A percentile compares a stretch with the other conserved stretches of the same genome.
These are phyloP conservation scores for Penicillium argentinense DNA, from an alignment of 495 filamentous ascomycete species.

Conservation along the genomic window DNA sequence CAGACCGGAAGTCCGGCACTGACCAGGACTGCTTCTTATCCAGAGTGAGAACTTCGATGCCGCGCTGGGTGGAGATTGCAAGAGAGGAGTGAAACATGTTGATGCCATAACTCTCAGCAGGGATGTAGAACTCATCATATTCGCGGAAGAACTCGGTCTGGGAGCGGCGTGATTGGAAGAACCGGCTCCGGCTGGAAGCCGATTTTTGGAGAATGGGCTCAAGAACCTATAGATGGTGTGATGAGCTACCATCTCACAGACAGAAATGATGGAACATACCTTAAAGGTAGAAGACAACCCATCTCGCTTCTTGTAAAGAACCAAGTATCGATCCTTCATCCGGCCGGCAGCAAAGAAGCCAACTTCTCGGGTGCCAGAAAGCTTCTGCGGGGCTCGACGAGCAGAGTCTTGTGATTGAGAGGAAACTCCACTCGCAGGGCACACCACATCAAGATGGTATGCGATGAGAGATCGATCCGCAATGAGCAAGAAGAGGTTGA, in stretches of 20 bases:
- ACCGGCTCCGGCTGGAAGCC: conserved; percentile 54
- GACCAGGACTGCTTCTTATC: conserved; percentile 94
- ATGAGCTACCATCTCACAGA: background rate
- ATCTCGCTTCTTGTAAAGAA: conserved; percentile 97
- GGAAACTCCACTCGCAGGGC: conserved; percentile 65
- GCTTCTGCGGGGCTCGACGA: conserved; percentile 81
- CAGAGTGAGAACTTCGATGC: conserved; percentile 94
- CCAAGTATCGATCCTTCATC: conserved; percentile 93
- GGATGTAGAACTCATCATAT: conserved; percentile 98
- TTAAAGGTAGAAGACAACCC: conserved; percentile 91
- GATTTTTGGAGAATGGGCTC: conserved; percentile 91
- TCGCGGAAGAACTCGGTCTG: conserved; percentile 95
- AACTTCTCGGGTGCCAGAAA: conserved; percentile 85
- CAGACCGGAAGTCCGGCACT: conserved; percentile 75
- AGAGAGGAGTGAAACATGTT: conserved; percentile 94
- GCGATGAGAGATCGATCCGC: conserved; percentile 89
- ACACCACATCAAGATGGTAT: conserved; percentile 89
- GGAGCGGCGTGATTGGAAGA: conserved; percentile 65
- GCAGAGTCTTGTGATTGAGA: conserved; percentile 58
- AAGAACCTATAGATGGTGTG: conserved; percentile 56
- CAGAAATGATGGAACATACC: conserved; percentile 27
- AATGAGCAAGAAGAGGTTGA: conserved; percentile 86
- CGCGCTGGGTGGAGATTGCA: conserved; percentile 83
- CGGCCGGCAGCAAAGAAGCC: conserved; percentile 92
- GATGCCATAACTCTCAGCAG: conserved; percentile 90